A percentile compares a stretch with the other conserved stretches of the same genome.
Conservation (phyloP, 306 rosid genomes). For the Begonia peltatifolia region DNA sequence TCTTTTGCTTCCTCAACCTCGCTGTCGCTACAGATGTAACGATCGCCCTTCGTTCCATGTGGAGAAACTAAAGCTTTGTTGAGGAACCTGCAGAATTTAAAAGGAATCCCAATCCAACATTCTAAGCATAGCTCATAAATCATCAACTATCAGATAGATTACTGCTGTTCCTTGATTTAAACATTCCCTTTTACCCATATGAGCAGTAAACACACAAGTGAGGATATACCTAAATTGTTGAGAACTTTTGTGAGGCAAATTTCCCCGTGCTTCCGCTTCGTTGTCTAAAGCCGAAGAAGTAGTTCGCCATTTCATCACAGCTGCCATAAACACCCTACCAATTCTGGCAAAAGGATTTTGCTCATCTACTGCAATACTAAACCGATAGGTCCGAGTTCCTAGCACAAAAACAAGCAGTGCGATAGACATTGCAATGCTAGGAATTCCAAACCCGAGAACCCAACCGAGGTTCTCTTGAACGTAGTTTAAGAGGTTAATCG, state of each 20-base stretch:
- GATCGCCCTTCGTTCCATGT: constrained; percentile 10
- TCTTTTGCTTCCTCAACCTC: constrained; percentile 44
- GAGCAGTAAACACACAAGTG: too few relatives aligned
- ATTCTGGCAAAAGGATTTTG: constrained; percentile 34
- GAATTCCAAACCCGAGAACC: constrained; percentile 59
- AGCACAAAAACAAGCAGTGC: constrained; percentile 37
- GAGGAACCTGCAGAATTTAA: constrained; percentile 21
- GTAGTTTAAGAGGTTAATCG: constrained; percentile 24
- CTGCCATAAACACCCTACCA: constrained; percentile 25
- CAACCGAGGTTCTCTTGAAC: constrained; percentile 41
- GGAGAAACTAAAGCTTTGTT: constrained; percentile 28
- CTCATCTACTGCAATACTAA: constrained; percentile 7
- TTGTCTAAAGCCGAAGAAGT: constrained; percentile 7
- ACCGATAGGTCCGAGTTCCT: constrained; percentile 44
- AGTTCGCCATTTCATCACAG: constrained; percentile 19
- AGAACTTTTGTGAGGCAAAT: constrained; percentile 17
- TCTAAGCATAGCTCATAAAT: too few relatives aligned
- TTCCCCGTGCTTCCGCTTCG: constrained; percentile 22
- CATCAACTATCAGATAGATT: too few relatives aligned
- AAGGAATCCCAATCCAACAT: neutral
- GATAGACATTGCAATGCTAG: constrained; percentile 28
- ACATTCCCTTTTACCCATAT: too few relatives aligned
- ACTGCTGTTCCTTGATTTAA: too few relatives aligned
- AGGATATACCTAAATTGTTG: constrained; percentile 24
- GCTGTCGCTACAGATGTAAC: constrained; percentile 5